Conservation (phyloP, 1,284 basidiomycete species). For the Meira nashicola region DNA sequence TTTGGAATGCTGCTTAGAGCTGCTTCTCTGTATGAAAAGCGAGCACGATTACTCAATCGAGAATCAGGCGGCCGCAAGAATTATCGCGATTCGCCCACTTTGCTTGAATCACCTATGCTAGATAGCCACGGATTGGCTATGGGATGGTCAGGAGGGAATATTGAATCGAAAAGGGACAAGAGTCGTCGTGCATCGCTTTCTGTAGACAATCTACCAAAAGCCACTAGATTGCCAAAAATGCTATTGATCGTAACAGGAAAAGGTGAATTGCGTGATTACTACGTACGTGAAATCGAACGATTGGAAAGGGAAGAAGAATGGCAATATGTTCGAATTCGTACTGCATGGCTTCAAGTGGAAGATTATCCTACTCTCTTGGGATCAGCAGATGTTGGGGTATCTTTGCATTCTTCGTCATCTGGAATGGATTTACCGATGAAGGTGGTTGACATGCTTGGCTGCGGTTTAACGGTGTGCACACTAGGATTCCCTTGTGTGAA, state of each 20-base stretch:
- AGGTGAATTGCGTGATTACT: conserved; percentile 70
- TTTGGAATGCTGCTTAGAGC: conserved; percentile 66
- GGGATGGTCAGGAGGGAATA: background rate
- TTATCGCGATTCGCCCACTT: background rate
- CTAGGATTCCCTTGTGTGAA: conserved; percentile 76
- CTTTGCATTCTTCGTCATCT: conserved; percentile 83
- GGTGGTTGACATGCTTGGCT: conserved; percentile 99
- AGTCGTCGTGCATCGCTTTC: conserved; percentile 3
- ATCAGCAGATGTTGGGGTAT: conserved; percentile 85
- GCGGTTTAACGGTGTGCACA: conserved; percentile 85
- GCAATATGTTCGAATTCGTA: conserved; percentile 68
- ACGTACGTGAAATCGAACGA: conserved; percentile 65
- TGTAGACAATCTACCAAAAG: conserved; percentile 4
- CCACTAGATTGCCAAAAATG: conserved; percentile 28
- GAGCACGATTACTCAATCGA: conserved; percentile 51
- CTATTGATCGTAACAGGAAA: conserved; percentile 87
- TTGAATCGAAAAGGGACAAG: conserved; percentile 5
- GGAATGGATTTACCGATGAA: conserved; percentile 97
- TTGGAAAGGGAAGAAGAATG: conserved; percentile 68
- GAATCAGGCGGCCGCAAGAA: background rate
- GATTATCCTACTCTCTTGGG: conserved; percentile 54
- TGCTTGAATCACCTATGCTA: conserved; percentile 5
- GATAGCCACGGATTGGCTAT: background rate
- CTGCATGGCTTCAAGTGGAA: conserved; percentile 41
- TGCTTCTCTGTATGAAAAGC: conserved; percentile 61